Evolutionary conservation across 257 asterid species (phyloP).

Genomic region (Parsonsia alboflavescens): DNA sequence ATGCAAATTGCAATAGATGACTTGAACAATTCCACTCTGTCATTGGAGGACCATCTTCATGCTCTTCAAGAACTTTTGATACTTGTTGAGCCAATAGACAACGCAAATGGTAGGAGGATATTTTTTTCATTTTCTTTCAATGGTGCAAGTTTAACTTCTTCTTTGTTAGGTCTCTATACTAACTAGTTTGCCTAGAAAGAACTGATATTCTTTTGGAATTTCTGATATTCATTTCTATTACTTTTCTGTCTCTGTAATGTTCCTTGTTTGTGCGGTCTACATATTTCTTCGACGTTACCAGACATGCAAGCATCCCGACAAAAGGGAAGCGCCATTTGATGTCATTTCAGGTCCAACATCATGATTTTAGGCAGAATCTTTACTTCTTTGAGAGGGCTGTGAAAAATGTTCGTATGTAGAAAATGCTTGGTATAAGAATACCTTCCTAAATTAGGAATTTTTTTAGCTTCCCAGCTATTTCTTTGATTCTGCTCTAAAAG

Average conservation of each 20-base stretch:
- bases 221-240: background rate
- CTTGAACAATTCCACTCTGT: constrained; percentile 52
- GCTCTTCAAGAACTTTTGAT: constrained; percentile 80
- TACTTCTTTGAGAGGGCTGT: background rate
- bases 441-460: background rate
- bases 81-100: constrained; percentile 87
- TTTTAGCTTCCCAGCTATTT: background rate
- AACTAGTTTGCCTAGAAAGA: background rate
- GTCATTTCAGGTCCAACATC: background rate
- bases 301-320: background rate
- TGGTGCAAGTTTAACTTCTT: background rate
- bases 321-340: background rate
- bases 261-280: background rate
- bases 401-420: background rate
- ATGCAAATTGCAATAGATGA: constrained; percentile 76
- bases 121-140: background rate
- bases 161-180: constrained; percentile 1
- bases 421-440: background rate
- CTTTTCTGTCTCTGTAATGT: background rate
- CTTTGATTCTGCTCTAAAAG: background rate
- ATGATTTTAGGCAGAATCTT: background rate
- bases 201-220: too few species aligned
- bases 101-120: constrained; percentile 67
- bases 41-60: constrained; percentile 63
- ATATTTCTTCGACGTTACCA: background rate